phyloP scores from a whole-genome alignment of 2,329 filamentous ascomycete genomes.

The Penicillium sp. region DNA sequence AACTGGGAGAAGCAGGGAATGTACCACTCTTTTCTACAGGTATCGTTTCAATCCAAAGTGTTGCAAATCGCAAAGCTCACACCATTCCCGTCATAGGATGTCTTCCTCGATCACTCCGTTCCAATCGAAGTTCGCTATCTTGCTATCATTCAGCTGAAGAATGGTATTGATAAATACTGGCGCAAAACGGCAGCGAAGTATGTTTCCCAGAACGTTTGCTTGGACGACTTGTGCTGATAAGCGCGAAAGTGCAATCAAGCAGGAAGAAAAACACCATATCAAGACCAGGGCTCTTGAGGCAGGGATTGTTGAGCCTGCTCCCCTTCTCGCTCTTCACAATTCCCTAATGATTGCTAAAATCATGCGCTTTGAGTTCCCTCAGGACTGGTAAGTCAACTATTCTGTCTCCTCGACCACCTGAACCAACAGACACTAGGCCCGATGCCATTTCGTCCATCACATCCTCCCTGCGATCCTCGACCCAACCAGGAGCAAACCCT shows the following conservation, averaged over 20 bases:
- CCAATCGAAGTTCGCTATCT: slow-evolving; percentile 81
- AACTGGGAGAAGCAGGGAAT: slow-evolving; percentile 68
- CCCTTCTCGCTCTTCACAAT: slow-evolving; percentile 79
- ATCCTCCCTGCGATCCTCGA: slow-evolving; percentile 61
- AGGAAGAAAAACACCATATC: slow-evolving; percentile 75
- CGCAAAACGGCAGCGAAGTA: slow-evolving; percentile 73
- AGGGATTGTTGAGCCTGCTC: slow-evolving; percentile 74
- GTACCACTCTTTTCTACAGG: slow-evolving; percentile 71
- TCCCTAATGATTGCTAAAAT: slow-evolving; percentile 86
- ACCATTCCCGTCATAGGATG: slow-evolving; percentile 54
- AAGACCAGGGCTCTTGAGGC: slow-evolving; percentile 73
- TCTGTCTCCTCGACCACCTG: too few relatives aligned
- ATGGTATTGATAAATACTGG: slow-evolving; percentile 96
- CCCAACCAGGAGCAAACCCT: slow-evolving; percentile 56
- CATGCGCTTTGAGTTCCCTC: slow-evolving; percentile 82
- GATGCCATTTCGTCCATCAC: slow-evolving; percentile 58
- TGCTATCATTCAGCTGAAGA: slow-evolving; percentile 91
- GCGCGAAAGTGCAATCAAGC: slow-evolving; percentile 54
- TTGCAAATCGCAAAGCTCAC: not conserved
- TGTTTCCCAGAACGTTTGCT: slow-evolving; percentile 10
- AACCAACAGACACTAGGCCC: slow-evolving; percentile 36
- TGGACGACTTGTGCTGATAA: slow-evolving; percentile 16
- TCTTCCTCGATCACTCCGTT: slow-evolving; percentile 77
- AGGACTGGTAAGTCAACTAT: slow-evolving; percentile 65
- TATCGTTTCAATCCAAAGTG: slow-evolving; percentile 34